phyloP scores from a whole-genome alignment of 108 stramenopile species.

The Nannochloropsis gaditana region DNA sequence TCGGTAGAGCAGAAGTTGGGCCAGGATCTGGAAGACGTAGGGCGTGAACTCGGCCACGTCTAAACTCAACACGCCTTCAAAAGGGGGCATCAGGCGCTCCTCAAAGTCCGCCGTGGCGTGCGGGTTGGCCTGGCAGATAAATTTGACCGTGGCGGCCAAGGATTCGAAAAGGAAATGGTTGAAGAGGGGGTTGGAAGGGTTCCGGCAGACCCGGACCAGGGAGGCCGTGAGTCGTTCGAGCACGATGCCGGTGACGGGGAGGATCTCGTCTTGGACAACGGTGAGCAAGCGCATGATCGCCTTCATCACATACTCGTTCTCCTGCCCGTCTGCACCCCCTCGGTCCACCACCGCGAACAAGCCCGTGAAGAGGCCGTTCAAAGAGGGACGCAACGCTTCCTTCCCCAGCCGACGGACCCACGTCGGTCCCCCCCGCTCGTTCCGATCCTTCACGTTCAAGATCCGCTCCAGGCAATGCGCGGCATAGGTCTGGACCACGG shows the following conservation, averaged over 20 bases:
- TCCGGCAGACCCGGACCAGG: slow-evolving; percentile 75
- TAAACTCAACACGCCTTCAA: slow-evolving; percentile 79
- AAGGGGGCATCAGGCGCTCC: slow-evolving; percentile 72
- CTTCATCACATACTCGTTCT: slow-evolving; percentile 98
- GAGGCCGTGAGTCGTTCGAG: slow-evolving; percentile 71
- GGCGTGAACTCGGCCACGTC: slow-evolving; percentile 87
- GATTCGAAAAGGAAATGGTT: slow-evolving; percentile 96
- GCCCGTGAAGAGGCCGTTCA: slow-evolving; percentile 72
- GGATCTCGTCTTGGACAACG: slow-evolving; percentile 66
- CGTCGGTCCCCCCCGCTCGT: slow-evolving; percentile 19
- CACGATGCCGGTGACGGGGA: slow-evolving; percentile 74
- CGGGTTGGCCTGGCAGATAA: slow-evolving; percentile 63
- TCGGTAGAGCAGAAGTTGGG: slow-evolving; percentile 82
- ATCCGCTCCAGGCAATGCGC: slow-evolving; percentile 81
- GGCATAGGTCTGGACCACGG: slow-evolving; percentile 95
- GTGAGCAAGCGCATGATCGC: slow-evolving; percentile 80
- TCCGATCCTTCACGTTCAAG: slow-evolving; percentile 56
- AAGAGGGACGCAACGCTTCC: slow-evolving; percentile 64
- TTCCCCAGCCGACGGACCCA: slow-evolving; percentile 59
- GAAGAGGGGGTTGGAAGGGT: slow-evolving; percentile 92
- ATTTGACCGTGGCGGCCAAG: slow-evolving; percentile 74
- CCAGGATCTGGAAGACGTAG: slow-evolving; percentile 95
- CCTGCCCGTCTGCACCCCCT: slow-evolving; percentile 57
- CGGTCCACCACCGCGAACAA: slow-evolving; percentile 81
- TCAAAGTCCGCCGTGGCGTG: slow-evolving; percentile 64